phyloP scores from a whole-genome alignment of 345 rosid species.

The Rhodamnia argentea region DNA sequence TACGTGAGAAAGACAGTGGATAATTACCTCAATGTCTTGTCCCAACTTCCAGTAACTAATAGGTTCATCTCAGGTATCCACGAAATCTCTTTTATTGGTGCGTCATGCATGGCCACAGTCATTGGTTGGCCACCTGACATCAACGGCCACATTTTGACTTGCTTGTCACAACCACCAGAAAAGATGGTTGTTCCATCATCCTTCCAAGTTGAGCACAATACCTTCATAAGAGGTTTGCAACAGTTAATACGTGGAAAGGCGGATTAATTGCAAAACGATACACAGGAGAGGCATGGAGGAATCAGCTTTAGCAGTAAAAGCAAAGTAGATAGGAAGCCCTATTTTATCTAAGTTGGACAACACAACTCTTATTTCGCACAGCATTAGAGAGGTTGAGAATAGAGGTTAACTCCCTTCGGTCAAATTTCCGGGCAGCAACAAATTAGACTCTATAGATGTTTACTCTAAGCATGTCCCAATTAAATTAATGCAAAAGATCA shows the following conservation, averaged over 20 bases:
- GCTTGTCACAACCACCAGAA: conserved; percentile 96
- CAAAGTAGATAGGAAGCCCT: not conserved
- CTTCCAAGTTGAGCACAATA: conserved; percentile 90
- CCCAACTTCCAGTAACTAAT: conserved; percentile 88
- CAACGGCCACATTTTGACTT: conserved; percentile 98
- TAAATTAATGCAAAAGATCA: not conserved
- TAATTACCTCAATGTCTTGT: conserved; percentile 75
- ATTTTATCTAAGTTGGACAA: not conserved
- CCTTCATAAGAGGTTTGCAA: conserved; percentile 23
- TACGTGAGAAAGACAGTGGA: not conserved
- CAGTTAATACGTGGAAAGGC: not conserved
- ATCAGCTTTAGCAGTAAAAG: not conserved
- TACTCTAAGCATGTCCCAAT: not conserved
- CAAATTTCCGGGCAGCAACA: not conserved
- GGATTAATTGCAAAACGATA: not conserved
- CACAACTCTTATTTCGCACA: not conserved
- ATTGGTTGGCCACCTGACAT: conserved; percentile 75
- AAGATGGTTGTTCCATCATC: conserved; percentile 96
- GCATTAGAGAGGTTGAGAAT: not conserved
- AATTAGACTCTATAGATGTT: not conserved
- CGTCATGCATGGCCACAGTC: conserved; percentile 94
- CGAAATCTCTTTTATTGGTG: conserved; percentile 65
- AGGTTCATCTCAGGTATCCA: conserved; percentile 95
- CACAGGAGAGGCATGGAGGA: not conserved
- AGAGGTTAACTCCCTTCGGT: not conserved